Evolutionary conservation across 2,329 filamentous ascomycete species (phyloP).

Genomic region (Aspergillus ochraceoroseus): DNA sequence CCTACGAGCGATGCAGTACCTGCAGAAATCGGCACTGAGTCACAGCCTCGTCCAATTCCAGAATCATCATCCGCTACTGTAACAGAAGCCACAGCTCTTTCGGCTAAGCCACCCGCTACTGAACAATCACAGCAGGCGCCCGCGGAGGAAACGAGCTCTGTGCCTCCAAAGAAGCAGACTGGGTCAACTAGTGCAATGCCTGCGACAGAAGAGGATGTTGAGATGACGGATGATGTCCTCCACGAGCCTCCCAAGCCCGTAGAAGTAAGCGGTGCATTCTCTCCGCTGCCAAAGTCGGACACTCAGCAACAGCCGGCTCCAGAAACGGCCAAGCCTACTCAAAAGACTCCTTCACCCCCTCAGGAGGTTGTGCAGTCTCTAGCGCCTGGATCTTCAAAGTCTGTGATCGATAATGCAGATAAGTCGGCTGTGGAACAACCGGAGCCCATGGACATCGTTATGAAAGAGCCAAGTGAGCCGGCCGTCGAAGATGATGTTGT

Average conservation of each 20-base stretch:
- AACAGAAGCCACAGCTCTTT: conserved; percentile 2
- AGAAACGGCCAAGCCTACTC: conserved; percentile 4
- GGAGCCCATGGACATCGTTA: conserved; percentile 11
- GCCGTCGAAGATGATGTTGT: conserved; percentile 3
- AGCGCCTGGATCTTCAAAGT: not conserved
- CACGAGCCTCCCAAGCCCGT: not conserved
- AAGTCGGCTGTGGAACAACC: conserved; percentile 7
- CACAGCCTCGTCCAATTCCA: conserved; percentile 3
- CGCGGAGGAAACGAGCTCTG: conserved; percentile 1
- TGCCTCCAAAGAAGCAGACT: conserved; percentile 1
- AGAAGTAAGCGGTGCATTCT: conserved; percentile 4
- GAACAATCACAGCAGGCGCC: conserved; percentile 4
- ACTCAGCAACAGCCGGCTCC: conserved; percentile 2
- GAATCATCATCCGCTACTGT: conserved; percentile 3
- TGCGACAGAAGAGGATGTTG: conserved; percentile 14
- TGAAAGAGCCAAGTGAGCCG: conserved; percentile 10
- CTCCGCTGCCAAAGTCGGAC: conserved; percentile 2
- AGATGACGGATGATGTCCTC: conserved; percentile 18
- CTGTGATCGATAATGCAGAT: not conserved
- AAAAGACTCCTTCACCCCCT: not conserved
- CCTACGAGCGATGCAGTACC: conserved; percentile 12
- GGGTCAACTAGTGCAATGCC: not conserved
- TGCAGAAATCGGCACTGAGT: conserved; percentile 4
- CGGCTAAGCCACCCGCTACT: conserved; percentile 1
- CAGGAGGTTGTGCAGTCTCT: conserved; percentile 6